A percentile compares a stretch with the other conserved stretches of the same genome.
These are phyloP conservation scores for Triticum monococcum DNA, from an alignment of 176 grass and related monocot species.

Conservation along the genomic window DNA sequence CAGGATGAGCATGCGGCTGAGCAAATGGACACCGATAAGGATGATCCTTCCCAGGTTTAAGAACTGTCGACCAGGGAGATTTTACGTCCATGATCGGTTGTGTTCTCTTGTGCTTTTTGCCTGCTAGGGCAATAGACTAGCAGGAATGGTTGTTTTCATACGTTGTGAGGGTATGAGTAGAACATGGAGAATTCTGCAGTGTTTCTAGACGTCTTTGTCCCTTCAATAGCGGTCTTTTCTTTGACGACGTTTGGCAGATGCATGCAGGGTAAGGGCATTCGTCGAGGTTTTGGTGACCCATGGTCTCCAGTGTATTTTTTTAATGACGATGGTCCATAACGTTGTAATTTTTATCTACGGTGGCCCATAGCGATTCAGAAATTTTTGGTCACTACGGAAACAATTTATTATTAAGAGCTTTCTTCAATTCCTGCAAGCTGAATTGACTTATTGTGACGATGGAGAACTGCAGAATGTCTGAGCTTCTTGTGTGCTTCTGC, in stretches of 20 bases:
- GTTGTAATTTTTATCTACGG: conserved; percentile 8
- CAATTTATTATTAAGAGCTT: background rate
- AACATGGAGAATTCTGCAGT: conserved; percentile 1
- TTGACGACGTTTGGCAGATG: background rate
- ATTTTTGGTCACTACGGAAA: conserved; percentile 12
- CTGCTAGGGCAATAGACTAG: background rate
- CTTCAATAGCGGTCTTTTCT: background rate
- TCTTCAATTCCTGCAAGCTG: no score
- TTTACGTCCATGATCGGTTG: background rate
- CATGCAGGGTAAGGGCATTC: background rate
- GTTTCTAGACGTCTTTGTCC: background rate
- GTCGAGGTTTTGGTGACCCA: conserved; percentile 16
- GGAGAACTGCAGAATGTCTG: no score
- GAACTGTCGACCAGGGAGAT: background rate
- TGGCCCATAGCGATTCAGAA: background rate
- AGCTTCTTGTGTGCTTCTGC: background rate
- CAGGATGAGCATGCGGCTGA: conserved; percentile 35
- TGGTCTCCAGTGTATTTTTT: background rate
- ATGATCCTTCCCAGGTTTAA: conserved; percentile 34
- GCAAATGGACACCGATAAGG: conserved; percentile 67
- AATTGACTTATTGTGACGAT: background rate
- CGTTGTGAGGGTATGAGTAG: conserved; percentile 33
- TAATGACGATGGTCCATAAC: background rate
- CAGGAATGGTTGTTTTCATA: background rate
- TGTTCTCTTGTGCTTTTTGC: background rate